Evolutionary conservation across 306 rosid genomes (phyloP), one percentile per base, ranked within the genome.

Genomic region (Elaeagnus macrophylla): DNA sequence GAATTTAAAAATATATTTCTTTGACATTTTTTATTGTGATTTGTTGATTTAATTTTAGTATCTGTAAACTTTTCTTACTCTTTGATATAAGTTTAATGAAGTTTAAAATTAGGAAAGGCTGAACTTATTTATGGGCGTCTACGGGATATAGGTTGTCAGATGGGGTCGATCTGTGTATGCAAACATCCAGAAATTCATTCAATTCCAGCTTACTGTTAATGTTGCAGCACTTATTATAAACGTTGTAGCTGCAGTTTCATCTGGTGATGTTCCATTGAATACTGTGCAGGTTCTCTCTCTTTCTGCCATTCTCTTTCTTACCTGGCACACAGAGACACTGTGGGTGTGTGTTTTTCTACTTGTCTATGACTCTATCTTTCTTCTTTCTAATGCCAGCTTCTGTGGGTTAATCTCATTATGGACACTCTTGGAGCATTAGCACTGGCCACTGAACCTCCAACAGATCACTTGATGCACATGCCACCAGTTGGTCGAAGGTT

Each of bases 391-490:
- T 55, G 65, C 83, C 81, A 91, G 97, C 97, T 91, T 78, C 86
- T 91, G 36, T 91, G 97, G 97, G 96, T 91, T 60, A 91, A 91
- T 78, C 96, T 91, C 66, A 91, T 91, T 68, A 91, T 91, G 97
- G 97, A 91, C 68, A 91, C 97, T 51, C 95, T 86, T 61, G 97
- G 97, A 43, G 97, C 97, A 38, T 75, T 91, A 37, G 97, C 96
- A 12, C 73, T 91, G 79, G 97, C 97, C 58, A 91, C 96, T 39
- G 97, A 91, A 76, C 91, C 97, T 38, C 97, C 97, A 64, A 91
- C 96, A 8, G 71, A 91, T 84, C 91, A 87, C 69, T 75, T 91
- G 51, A 86, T 91, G 97, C 77, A 78, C 65, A 78, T 85, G 64
- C 32, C 39, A 14, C 97, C 97, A 20, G 84, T 83, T 65, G 93